Evolutionary conservation across 176 grass and related monocot genomes (phyloP).

Genomic region (Guadua angustifolia): DNA sequence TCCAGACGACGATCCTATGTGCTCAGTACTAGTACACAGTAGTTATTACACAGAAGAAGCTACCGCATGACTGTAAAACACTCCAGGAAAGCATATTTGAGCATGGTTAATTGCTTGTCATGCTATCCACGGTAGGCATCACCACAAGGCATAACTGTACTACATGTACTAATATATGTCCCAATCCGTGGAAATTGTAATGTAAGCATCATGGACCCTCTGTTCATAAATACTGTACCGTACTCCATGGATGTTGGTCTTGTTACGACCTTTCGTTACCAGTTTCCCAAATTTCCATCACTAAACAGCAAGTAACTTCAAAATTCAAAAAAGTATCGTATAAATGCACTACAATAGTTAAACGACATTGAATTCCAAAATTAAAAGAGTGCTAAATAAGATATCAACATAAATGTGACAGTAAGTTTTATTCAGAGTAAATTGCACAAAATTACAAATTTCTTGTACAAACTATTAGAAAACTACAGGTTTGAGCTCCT

Average conservation of each 20-base stretch:
- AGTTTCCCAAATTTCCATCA: not conserved
- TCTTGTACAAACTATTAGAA: too few relatives aligned
- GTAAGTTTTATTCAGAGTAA: not conserved
- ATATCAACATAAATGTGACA: not conserved
- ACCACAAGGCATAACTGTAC: not conserved
- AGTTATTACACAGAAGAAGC: not conserved
- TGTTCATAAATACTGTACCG: constrained; percentile 16
- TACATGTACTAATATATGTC: not conserved
- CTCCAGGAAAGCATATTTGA: constrained; percentile 16
- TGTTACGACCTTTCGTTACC: not conserved
- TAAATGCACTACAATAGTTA: not conserved
- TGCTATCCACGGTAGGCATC: constrained; percentile 7
- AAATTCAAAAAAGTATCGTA: not conserved
- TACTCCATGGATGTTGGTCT: not conserved
- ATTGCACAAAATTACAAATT: too few relatives aligned
- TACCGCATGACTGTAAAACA: constrained; percentile 6
- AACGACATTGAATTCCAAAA: not conserved
- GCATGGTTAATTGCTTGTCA: not conserved
- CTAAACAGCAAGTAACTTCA: not conserved
- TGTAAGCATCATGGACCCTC: not conserved
- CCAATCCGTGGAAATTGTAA: not conserved
- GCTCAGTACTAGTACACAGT: not conserved
- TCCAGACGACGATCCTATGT: not conserved
- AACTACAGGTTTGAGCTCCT: too few relatives aligned
- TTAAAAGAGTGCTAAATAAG: not conserved